phyloP scores from a whole-genome alignment of 805 yeast genomes.

The Torulaspora quercuum region DNA sequence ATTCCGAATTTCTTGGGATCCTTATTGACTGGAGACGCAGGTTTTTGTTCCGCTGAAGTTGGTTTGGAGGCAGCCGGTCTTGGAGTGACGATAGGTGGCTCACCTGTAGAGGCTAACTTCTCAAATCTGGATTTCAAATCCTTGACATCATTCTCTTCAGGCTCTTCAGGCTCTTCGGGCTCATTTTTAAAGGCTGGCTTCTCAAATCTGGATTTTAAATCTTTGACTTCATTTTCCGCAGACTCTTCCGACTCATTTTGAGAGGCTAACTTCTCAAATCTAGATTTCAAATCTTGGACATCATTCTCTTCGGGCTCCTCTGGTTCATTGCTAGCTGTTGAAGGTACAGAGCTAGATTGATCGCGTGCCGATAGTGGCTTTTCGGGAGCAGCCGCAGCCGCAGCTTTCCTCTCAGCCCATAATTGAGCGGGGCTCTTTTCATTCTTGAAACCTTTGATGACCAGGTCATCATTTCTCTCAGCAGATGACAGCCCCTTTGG shows the following conservation, averaged over 20 bases:
- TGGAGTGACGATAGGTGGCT: slow-evolving; percentile 33
- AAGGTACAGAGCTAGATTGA: slow-evolving; percentile 7
- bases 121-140: slow-evolving; percentile 41
- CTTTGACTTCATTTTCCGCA: slow-evolving; percentile 32
- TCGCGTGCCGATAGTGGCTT: no score
- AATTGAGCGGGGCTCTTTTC: slow-evolving; percentile 93
- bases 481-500: slow-evolving; percentile 23
- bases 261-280: slow-evolving; percentile 37
- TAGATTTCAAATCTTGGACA: slow-evolving; percentile 39
- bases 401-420: slow-evolving; percentile 90
- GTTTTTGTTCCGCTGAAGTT: slow-evolving; percentile 20
- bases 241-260: no score
- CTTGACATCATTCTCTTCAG: slow-evolving; percentile 31
- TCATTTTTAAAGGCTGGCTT: slow-evolving; percentile 18
- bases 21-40: slow-evolving; percentile 15
- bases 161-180: slow-evolving; percentile 27
- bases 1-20: slow-evolving; percentile 29
- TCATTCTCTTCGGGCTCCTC: slow-evolving; percentile 29
- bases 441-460: slow-evolving; percentile 57
- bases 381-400: slow-evolving; percentile 35
- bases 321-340: slow-evolving; percentile 14
- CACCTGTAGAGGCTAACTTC: slow-evolving; percentile 21
- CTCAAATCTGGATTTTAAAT: slow-evolving; percentile 40
- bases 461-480: slow-evolving; percentile 36
- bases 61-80: slow-evolving; percentile 18